phyloP scores from a whole-genome alignment of 306 rosid species.

The Adenanthera pavonina region DNA sequence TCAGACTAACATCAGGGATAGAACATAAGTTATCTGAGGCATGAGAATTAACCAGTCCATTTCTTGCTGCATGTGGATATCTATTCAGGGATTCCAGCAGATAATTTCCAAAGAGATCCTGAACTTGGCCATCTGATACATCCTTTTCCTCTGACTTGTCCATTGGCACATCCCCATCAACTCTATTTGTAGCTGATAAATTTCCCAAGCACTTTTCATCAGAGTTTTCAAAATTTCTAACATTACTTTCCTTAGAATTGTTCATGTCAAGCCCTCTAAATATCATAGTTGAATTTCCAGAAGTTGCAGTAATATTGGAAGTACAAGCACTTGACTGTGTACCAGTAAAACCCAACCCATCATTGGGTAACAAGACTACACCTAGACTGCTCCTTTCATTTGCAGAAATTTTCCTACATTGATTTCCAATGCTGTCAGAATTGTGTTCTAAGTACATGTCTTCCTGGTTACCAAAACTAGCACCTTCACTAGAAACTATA shows the following conservation, averaged over 20 bases:
- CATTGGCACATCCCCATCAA: conserved; percentile 39
- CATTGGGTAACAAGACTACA: conserved; percentile 45
- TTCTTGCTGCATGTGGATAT: conserved; percentile 36
- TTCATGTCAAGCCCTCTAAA: conserved; percentile 46
- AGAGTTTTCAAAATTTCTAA: conserved; percentile 44
- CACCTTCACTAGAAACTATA: conserved; percentile 40
- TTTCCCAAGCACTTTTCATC: conserved; percentile 45
- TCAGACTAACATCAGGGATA: conserved; percentile 51
- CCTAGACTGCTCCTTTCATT: conserved; percentile 40
- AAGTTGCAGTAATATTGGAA: conserved; percentile 41
- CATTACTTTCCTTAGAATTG: conserved; percentile 45
- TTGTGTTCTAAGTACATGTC: conserved; percentile 26
- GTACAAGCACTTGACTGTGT: conserved; percentile 43
- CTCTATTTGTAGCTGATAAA: conserved; percentile 46
- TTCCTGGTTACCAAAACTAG: conserved; percentile 22
- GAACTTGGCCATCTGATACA: conserved; percentile 40
- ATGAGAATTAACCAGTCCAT: conserved; percentile 50
- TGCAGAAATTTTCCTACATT: conserved; percentile 37
- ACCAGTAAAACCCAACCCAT: conserved; percentile 45
- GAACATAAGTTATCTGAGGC: conserved; percentile 50
- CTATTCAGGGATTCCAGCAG: conserved; percentile 41
- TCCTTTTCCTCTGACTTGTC: conserved; percentile 44
- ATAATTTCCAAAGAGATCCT: conserved; percentile 35
- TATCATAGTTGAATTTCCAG: conserved; percentile 47
- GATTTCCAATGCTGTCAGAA: conserved; percentile 39